Base-by-base conservation (phyloP, 73 alveolate genomes). In the Symbiodinium pilosum region DNA sequence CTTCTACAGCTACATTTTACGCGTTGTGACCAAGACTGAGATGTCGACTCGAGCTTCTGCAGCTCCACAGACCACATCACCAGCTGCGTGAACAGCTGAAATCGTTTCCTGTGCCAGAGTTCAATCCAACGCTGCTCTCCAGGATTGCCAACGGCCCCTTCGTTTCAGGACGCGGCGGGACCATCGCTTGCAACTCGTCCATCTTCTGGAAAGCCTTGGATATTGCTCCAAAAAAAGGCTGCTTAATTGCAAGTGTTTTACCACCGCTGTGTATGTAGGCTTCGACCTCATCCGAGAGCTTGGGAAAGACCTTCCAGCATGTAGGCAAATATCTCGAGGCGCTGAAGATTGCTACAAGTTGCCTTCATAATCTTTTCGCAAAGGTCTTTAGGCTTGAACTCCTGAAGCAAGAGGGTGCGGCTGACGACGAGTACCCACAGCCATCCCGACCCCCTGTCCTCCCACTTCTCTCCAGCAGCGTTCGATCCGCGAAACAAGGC, bases 51-150 rank as follows among this genome's bases (percentile, higher is more conserved):
- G 73, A 93, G 69, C 84, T 93, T 93, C 26, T 81, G 91, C 85
- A 93, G 71, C 68, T 93, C 98, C 0, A 73, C 64, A 26, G 98
- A 64, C 98, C 98, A 93, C 98, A 93, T 93, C 85, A 93, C 98
- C 85, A 93, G 98, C 68, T 93, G 93, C 9, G 98, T 93, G 84
- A 93, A 93, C 52, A 77, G 84, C 87, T 93, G 98, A 52, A 93
- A 93, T 47, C 98, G 47, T 21, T 43, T 41, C 97, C 97, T 91
- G 30, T 73, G 85, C 24, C 7, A 12, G 41, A 9, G 44, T 1
- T 73, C 44, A 34, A 4, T n/a, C n/a, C n/a, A n/a, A n/a, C n/a
- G n/a, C n/a, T n/a, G 44, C 84, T 71, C 34, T 4, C 41, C 14
- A n/a, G 43, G 32, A 14, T 30, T 34, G 43, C 41, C 14, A 4